Base-by-base conservation (phyloP, 805 yeast species). In the Ogataea minuta region DNA sequence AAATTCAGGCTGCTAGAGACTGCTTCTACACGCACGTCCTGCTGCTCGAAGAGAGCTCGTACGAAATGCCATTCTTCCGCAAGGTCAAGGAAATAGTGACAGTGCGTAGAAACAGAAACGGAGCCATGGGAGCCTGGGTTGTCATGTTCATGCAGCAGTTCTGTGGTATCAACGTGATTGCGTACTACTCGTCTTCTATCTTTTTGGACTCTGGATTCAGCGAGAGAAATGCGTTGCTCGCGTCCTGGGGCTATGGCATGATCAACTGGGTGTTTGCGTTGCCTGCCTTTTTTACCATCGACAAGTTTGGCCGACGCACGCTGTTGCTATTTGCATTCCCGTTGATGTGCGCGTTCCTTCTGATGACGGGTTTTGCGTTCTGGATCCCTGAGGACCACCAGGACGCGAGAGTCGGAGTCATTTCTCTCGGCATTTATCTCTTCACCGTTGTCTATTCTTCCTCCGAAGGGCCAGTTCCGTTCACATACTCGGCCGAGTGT, bases 81-180 rank as follows among this genome's bases (percentile, higher is more conserved):
- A 74, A 79, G 54, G 36, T 76, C 32, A 64, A 63, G 36, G 84
- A 81, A 57, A 66, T 85, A 68, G 69, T 86, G 57, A 72, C 81
- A 1, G 70, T 84, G 32, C 75, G 93, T 61, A 77, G 96, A 69
- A 85, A 84, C 62, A 76, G 95, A 64, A 83, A 87, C 57, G 95
- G 93, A 37, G 78, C 86, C 6, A 51, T 82, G 41, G 95, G 86
- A 39, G 78, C 95, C 3, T 82, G 83, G 75, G 72, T 86, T 48
- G 87, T 81, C 44, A 87, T 88, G 79, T 84, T 86, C 57, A 82
- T 83, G 87, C 95, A 87, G 67, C 95, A 87, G 60, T 84, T 86
- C 66, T 87, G 95, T 64, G 95, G 95, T 52, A 77, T 87, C 60
- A 87, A 87, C 56, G 91, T 86, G 37, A 85, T 87, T 63, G 91